These are phyloP conservation scores for Penicillium freii DNA, from an alignment of 2,329 filamentous ascomycete species.

Conservation along the genomic window DNA sequence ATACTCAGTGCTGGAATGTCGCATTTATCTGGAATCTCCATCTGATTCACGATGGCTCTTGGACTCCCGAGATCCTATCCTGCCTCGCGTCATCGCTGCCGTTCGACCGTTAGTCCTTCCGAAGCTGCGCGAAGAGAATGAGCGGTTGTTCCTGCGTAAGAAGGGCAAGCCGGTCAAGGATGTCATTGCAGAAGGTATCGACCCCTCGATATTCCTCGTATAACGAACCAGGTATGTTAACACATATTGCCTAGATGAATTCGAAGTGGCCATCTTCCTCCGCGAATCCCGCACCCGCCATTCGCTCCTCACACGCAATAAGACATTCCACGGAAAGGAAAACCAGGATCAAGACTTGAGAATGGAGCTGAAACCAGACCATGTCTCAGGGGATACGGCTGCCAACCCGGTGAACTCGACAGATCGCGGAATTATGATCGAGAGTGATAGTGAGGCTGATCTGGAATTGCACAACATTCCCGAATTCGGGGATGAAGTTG, in stretches of 20 bases:
- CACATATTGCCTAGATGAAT: constrained; percentile 83
- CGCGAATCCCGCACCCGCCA: constrained; percentile 83
- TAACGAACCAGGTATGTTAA: constrained; percentile 77
- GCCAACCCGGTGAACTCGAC: constrained; percentile 13
- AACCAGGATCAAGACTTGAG: neutral
- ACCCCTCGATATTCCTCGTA: neutral
- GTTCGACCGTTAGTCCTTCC: constrained; percentile 84
- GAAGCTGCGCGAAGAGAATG: constrained; percentile 83
- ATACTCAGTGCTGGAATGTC: constrained; percentile 92
- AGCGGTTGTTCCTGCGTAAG: constrained; percentile 60
- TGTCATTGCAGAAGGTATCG: constrained; percentile 74
- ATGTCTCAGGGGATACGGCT: constrained; percentile 13
- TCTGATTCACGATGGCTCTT: constrained; percentile 80
- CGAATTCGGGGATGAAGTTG: constrained; percentile 40
- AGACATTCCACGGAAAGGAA: constrained; percentile 63
- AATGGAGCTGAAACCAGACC: constrained; percentile 23
- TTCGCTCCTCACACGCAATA: constrained; percentile 81
- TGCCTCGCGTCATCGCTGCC: constrained; percentile 79
- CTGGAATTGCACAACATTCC: constrained; percentile 58
- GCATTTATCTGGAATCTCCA: constrained; percentile 92
- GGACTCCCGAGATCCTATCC: constrained; percentile 69
- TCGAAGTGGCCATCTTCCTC: constrained; percentile 91
- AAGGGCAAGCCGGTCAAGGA: constrained; percentile 85
- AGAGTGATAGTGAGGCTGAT: constrained; percentile 57
- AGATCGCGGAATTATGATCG: constrained; percentile 52